phyloP scores from a whole-genome alignment of 2,329 filamentous ascomycete species.

The Fusarium sp. region DNA sequence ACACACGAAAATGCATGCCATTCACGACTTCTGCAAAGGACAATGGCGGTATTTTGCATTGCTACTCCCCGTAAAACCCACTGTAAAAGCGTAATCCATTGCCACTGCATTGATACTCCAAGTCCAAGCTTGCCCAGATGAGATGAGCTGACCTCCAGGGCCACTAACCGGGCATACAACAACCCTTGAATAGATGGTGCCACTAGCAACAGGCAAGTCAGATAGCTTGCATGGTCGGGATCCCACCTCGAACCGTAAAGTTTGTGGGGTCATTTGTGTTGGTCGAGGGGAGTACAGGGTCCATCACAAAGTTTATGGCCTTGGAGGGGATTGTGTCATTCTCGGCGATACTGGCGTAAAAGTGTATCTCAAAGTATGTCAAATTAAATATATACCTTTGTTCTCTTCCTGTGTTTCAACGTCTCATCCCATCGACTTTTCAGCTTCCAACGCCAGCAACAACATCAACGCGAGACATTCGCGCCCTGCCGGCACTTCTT shows the following conservation, averaged over 20 bases:
- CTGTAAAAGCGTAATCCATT: neutral
- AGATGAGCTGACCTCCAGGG: neutral
- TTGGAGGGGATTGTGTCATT: constrained; percentile 19
- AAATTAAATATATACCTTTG: constrained; percentile 16
- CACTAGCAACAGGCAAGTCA: neutral
- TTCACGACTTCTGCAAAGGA: too few relatives aligned
- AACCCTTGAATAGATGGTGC: neutral
- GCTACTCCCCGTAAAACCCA: neutral
- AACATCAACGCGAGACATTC: neutral
- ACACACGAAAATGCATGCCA: neutral
- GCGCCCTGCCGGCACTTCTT: neutral
- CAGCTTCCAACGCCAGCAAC: neutral
- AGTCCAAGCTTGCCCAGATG: neutral
- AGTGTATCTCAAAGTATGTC: neutral
- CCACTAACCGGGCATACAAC: neutral
- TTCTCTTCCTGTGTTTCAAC: neutral
- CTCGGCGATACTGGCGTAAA: neutral
- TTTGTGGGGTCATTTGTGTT: neutral
- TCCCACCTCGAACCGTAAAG: neutral
- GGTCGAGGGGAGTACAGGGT: neutral
- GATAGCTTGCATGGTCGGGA: constrained; percentile 3
- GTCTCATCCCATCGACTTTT: neutral
- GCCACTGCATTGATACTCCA: neutral
- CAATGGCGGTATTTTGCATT: neutral
- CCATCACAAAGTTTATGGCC: neutral